Evolutionary conservation across 345 rosid species (phyloP).

Genomic region (Camelina neglecta): DNA sequence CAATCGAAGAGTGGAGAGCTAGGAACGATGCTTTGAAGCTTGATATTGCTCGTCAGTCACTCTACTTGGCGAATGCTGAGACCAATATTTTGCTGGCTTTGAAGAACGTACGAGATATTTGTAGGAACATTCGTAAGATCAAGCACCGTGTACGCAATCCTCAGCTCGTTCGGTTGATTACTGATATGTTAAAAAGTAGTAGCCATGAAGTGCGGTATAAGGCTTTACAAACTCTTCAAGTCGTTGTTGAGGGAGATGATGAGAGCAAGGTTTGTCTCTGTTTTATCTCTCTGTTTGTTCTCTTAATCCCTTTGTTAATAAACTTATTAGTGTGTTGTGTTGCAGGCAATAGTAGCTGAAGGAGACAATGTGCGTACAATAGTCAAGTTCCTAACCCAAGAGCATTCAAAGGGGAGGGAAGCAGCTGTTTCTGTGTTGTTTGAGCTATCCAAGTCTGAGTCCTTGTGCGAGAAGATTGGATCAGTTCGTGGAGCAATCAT

Average conservation of each 20-base stretch:
- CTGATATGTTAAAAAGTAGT: conserved; percentile 75
- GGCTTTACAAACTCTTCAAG: conserved; percentile 76
- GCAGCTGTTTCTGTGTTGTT: conserved; percentile 85
- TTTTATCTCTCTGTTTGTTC: conserved; percentile 12
- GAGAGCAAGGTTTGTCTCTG: conserved; percentile 73
- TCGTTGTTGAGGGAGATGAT: conserved; percentile 77
- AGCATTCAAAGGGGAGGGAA: conserved; percentile 77
- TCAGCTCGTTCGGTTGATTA: conserved; percentile 74
- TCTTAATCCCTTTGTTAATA: conserved; percentile 26
- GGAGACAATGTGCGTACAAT: conserved; percentile 93
- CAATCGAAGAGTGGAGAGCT: conserved; percentile 96
- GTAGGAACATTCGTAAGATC: conserved; percentile 58
- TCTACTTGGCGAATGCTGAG: conserved; percentile 67
- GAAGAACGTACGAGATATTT: conserved; percentile 60
- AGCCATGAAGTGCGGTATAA: conserved; percentile 76
- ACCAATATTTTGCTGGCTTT: conserved; percentile 63
- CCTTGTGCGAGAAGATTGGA: conserved; percentile 90
- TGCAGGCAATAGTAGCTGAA: conserved; percentile 79
- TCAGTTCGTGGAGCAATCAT: conserved; percentile 88
- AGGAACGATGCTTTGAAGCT: conserved; percentile 89
- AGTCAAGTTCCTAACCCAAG: conserved; percentile 81
- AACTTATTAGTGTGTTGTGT: conserved; percentile 20
- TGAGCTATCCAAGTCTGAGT: conserved; percentile 85
- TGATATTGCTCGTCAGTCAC: conserved; percentile 74
- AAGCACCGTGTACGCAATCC: conserved; percentile 65